phyloP scores from a whole-genome alignment of 345 rosid genomes.

The Linum lewisii region DNA sequence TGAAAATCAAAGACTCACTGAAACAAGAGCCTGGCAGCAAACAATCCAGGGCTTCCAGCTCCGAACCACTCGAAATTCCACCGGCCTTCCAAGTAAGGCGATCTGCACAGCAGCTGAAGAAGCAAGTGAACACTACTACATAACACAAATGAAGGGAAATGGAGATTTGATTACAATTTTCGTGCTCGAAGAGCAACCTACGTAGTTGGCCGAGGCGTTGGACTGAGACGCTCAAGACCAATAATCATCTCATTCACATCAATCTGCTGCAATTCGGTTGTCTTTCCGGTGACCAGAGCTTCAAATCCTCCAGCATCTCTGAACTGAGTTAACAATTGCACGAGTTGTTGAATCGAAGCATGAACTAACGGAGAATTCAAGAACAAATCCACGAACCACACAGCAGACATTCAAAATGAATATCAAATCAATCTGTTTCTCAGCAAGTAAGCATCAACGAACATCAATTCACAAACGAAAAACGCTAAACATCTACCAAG shows the following conservation, averaged over 20 bases:
- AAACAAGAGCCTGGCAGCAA: constrained; percentile 53
- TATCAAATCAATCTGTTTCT: neutral
- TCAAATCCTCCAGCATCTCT: constrained; percentile 92
- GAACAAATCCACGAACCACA: neutral
- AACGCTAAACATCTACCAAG: too few species aligned
- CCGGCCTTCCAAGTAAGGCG: constrained; percentile 79
- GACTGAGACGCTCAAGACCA: constrained; percentile 87
- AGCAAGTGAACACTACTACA: constrained; percentile 26
- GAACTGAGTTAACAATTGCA: constrained; percentile 31
- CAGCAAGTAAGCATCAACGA: neutral
- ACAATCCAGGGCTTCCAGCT: constrained; percentile 61
- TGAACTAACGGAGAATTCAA: too few species aligned
- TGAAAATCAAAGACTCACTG: constrained; percentile 34
- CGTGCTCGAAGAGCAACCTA: constrained; percentile 31
- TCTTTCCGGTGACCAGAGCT: constrained; percentile 64
- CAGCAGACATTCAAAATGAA: neutral
- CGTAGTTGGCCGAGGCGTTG: constrained; percentile 89
- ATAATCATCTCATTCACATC: constrained; percentile 87
- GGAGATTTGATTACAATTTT: neutral
- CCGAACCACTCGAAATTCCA: constrained; percentile 99
- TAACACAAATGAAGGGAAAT: neutral
- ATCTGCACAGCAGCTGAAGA: constrained; percentile 65
- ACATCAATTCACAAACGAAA: neutral
- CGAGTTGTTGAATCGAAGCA: too few species aligned
- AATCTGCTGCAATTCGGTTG: constrained; percentile 59